Evolutionary conservation across 2,329 filamentous ascomycete species (phyloP).

Genomic region (Ampelomyces quisqualis): DNA sequence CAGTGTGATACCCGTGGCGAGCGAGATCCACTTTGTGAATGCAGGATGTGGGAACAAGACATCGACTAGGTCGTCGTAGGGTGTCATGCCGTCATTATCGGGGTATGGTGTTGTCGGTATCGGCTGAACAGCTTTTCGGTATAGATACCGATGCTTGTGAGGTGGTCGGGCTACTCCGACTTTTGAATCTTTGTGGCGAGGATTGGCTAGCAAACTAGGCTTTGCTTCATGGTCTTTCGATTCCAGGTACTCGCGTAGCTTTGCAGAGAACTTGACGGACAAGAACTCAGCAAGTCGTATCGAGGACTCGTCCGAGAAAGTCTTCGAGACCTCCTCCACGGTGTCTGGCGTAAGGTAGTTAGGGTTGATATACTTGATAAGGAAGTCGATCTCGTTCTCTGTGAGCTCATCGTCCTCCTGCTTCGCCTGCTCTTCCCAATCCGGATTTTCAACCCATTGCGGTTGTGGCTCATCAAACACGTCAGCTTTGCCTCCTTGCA

Average conservation of each 20-base stretch:
- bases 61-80: conserved; percentile 74
- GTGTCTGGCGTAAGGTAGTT: conserved; percentile 91
- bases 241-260: conserved; percentile 70
- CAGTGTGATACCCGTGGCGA: conserved; percentile 74
- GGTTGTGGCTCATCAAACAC: conserved; percentile 80
- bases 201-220: conserved; percentile 47
- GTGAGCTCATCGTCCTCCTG: conserved; percentile 62
- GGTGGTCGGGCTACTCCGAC: conserved; percentile 75
- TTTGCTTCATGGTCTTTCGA: conserved; percentile 48
- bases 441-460: conserved; percentile 52
- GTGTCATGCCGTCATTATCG: conserved; percentile 37
- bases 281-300: conserved; percentile 80
- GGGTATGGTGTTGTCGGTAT: conserved; percentile 38
- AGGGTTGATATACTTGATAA: conserved; percentile 86
- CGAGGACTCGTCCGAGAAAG: conserved; percentile 80
- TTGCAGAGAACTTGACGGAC: conserved; percentile 71
- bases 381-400: conserved; percentile 80
- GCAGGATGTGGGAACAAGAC: conserved; percentile 78
- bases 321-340: conserved; percentile 74
- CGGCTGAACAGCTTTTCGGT: conserved; percentile 60
- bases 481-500: conserved; percentile 82
- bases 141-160: conserved; percentile 93
- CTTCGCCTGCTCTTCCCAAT: conserved; percentile 39
- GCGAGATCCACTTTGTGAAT: conserved; percentile 86
- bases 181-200: conserved; percentile 36